A percentile compares a stretch with the other conserved stretches of the same genome.
These are phyloP conservation scores for Aspergillus hancockii DNA, from an alignment of 495 filamentous ascomycete genomes.

Conservation along the genomic window DNA sequence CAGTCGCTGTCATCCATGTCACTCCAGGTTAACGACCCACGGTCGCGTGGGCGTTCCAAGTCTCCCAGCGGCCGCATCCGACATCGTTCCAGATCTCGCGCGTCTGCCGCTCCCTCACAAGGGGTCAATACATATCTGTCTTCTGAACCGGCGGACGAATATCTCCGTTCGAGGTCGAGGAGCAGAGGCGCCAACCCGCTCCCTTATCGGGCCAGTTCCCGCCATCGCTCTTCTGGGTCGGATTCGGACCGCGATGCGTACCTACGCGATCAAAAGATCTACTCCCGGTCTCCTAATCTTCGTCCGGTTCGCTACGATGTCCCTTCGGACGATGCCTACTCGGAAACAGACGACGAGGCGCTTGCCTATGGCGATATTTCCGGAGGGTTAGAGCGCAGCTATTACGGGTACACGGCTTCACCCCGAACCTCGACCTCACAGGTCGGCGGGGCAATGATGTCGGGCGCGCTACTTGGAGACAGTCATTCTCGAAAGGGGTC, in stretches of 20 bases:
- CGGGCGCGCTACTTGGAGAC: conserved; percentile 17
- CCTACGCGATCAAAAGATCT: conserved; percentile 25
- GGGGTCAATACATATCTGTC: conserved; percentile 27
- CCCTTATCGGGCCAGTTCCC: conserved; percentile 43
- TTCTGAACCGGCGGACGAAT: conserved; percentile 23
- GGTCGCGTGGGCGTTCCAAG: conserved; percentile 61
- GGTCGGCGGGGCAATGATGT: conserved; percentile 16
- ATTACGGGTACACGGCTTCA: conserved; percentile 19
- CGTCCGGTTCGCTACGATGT: conserved; percentile 29
- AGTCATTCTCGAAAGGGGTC: conserved; percentile 5
- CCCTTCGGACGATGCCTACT: conserved; percentile 40
- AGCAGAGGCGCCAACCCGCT: conserved; percentile 21
- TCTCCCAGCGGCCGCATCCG: conserved; percentile 52
- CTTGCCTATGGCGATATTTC: conserved; percentile 42
- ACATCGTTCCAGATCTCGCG: conserved; percentile 53
- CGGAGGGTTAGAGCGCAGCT: conserved; percentile 14
- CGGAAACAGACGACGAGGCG: conserved; percentile 41
- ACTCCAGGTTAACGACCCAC: conserved; percentile 58
- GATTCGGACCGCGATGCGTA: conserved; percentile 47
- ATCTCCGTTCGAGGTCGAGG: conserved; percentile 20
- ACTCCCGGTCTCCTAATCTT: conserved; percentile 26
- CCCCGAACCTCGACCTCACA: conserved; percentile 11
- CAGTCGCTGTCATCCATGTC: conserved; percentile 33
- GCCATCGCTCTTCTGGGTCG: conserved; percentile 44
- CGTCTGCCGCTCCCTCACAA: conserved; percentile 27